Evolutionary conservation across 2,329 filamentous ascomycete genomes (phyloP).

Genomic region (Metarhizium robertsii): DNA sequence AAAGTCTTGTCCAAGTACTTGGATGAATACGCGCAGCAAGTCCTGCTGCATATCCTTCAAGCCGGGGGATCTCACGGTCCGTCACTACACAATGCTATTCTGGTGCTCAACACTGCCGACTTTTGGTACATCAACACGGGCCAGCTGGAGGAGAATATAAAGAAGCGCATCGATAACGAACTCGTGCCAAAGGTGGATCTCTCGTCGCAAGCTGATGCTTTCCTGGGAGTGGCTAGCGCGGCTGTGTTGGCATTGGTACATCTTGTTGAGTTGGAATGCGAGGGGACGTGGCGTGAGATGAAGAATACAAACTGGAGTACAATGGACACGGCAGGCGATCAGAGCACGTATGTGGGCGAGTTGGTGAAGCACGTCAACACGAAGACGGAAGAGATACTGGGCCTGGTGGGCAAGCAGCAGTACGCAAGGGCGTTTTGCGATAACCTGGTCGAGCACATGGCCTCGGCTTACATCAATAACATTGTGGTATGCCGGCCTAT

Average conservation of each 20-base stretch:
- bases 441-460: constrained; percentile 83
- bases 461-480: constrained; percentile 68
- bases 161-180: constrained; percentile 75
- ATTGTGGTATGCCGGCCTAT: constrained; percentile 86
- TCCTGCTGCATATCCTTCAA: constrained; percentile 65
- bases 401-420: constrained; percentile 75
- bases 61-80: constrained; percentile 42
- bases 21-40: constrained; percentile 90
- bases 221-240: constrained; percentile 87
- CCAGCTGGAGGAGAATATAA: constrained; percentile 91
- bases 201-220: constrained; percentile 87
- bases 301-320: constrained; percentile 90
- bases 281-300: constrained; percentile 93
- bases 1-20: constrained; percentile 85
- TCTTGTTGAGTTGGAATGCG: constrained; percentile 72
- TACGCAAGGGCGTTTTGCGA: constrained; percentile 94
- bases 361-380: constrained; percentile 64
- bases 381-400: constrained; percentile 65
- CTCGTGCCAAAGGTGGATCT: constrained; percentile 71
- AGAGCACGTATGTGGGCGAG: constrained; percentile 84
- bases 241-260: constrained; percentile 77
- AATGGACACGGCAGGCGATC: constrained; percentile 87
- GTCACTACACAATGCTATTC: constrained; percentile 63
- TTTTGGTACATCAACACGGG: constrained; percentile 93
- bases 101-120: constrained; percentile 92